Conservation (phyloP, 2,329 filamentous ascomycete species). For the Aspergillus aculeatus region DNA sequence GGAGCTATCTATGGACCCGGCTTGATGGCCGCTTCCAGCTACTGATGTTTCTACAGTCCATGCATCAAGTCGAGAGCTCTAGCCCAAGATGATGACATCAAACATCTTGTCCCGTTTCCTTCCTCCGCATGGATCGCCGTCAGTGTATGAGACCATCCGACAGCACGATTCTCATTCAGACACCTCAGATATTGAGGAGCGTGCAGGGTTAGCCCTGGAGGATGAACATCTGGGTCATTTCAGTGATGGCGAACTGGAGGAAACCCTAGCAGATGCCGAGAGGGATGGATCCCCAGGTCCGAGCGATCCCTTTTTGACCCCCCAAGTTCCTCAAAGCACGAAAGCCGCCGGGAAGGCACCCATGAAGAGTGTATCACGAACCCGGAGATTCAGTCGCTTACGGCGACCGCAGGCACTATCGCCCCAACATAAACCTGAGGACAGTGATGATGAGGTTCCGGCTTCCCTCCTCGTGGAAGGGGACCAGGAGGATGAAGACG, state of each 20-base stretch:
- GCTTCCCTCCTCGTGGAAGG: constrained; percentile 62
- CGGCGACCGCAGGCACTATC: constrained; percentile 33
- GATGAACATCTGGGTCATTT: constrained; percentile 52
- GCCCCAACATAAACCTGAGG: constrained; percentile 44
- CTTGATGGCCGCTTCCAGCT: constrained; percentile 12
- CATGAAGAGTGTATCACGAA: constrained; percentile 22
- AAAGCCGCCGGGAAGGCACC: constrained; percentile 12
- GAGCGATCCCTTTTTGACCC: constrained; percentile 41
- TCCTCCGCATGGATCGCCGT: constrained; percentile 50
- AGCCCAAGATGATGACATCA: constrained; percentile 41
- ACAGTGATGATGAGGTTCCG: constrained; percentile 63
- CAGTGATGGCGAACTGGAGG: constrained; percentile 58
- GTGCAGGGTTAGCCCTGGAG: constrained; percentile 49
- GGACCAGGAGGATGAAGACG: constrained; percentile 40
- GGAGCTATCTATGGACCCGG: constrained; percentile 12
- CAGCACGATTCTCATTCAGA: constrained; percentile 48
- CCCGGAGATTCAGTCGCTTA: constrained; percentile 30
- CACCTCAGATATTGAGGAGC: constrained; percentile 46
- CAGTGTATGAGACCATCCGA: constrained; percentile 49
- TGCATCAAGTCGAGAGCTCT: constrained; percentile 6
- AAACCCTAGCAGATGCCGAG: constrained; percentile 53
- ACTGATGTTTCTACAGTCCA: constrained; percentile 12
- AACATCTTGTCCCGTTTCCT: constrained; percentile 46
- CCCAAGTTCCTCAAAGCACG: constrained; percentile 27
- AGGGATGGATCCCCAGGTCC: constrained; percentile 49